Evolutionary conservation across 805 yeast species (phyloP), one percentile per base, ranked within the genome.

Genomic region (Candida loeiensis): DNA sequence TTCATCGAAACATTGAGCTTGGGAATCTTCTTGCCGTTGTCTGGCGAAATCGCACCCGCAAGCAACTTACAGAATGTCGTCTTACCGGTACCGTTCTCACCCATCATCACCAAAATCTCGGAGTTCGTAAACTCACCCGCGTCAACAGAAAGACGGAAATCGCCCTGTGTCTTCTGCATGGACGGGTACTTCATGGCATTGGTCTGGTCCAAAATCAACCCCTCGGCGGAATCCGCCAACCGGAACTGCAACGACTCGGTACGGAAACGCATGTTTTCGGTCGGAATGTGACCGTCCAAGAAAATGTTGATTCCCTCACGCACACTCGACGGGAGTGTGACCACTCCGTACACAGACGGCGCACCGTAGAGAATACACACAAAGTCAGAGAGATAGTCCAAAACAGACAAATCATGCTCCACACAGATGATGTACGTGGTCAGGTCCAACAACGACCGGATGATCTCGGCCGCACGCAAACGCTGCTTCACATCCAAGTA

Each of bases 21-120:
- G 37, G 97, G 97, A 46, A 87, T 81, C 58, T 80, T 79, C 45
- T 71, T 62, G 43, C 87, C 87, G 51, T 76, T 77, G 66, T 93
- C 99, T 22, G 99, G 91, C 36, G 84, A 74, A 51, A 87, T 75
- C 19, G 88, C 88, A 59, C 98, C 99, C 16, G 99, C 98, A 56
- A 93, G 74, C 56, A 93, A 72, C 64, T 85, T 86, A 78, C 97
- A 91, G 73, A 93, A 82, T 12, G 99, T 93, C 30, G 99, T 93
- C 73, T 93, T 93, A 74, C 99, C 99, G 14, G 99, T 93, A 73
- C 99, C 99, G 66, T 93, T 93, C 71, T 93, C 99, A 63, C 99
- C 99, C 95, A 93, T 91, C 96, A 93, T 87, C 43, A 93, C 99
- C 56, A 93, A 76, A 55, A 93, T 93, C 73, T 93, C 99, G 31